Conservation (phyloP, 768 basidiomycete species). For the Melanogaster broomeanus region DNA sequence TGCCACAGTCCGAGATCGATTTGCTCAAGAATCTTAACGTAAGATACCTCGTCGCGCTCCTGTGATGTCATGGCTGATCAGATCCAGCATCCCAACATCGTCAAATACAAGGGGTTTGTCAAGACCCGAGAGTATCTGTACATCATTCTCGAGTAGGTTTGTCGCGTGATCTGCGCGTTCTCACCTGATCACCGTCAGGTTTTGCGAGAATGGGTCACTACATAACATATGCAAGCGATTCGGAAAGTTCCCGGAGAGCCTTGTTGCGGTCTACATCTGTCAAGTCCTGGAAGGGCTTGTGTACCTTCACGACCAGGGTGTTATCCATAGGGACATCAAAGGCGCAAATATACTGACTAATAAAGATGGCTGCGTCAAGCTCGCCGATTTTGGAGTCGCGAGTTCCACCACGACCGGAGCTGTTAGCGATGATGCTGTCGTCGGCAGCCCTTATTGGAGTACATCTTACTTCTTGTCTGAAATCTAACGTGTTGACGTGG, state of each 20-base stretch:
- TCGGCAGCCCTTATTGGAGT: conserved; percentile 99
- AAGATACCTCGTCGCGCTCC: conserved; percentile 23
- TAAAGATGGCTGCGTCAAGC: conserved; percentile 96
- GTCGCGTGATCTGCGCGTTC: background rate
- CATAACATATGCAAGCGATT: conserved; percentile 96
- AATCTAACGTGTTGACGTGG: conserved; percentile 4
- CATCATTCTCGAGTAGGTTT: conserved; percentile 89
- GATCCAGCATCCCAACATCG: conserved; percentile 89
- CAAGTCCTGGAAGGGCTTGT: conserved; percentile 95
- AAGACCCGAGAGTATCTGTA: conserved; percentile 93
- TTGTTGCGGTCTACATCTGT: conserved; percentile 95
- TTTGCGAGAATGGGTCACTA: conserved; percentile 97
- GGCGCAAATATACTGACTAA: conserved; percentile 98
- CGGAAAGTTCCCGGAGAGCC: conserved; percentile 96
- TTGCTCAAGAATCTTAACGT: conserved; percentile 96
- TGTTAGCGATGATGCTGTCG: conserved; percentile 86
- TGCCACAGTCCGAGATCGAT: conserved; percentile 87
- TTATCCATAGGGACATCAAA: conserved; percentile 99
- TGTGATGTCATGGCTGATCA: conserved; percentile 12
- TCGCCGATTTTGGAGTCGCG: conserved; percentile 99
- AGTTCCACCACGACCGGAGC: conserved; percentile 73
- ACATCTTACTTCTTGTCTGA: conserved; percentile 32
- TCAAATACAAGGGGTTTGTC: conserved; percentile 98
- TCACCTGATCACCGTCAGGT: conserved; percentile 41
- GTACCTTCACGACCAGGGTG: conserved; percentile 98